Evolutionary conservation across 129 eudicot species (phyloP).

Genomic region (Lonicera japonica): DNA sequence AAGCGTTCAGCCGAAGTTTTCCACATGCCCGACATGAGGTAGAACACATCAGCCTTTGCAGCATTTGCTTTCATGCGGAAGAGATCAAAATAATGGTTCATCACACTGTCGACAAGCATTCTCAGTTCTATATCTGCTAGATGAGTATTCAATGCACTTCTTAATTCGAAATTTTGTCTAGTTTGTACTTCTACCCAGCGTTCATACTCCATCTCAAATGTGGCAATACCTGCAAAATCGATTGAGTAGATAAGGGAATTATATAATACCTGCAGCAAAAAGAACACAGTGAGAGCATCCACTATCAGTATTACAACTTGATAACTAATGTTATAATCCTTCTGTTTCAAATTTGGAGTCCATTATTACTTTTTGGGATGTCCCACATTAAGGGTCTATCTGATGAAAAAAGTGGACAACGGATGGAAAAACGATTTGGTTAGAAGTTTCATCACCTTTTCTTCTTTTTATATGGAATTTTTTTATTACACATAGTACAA

Average conservation of each 20-base stretch:
- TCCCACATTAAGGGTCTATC: background rate
- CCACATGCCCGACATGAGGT: slow-evolving; percentile 93
- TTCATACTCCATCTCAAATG: slow-evolving; percentile 62
- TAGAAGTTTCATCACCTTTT: too few species aligned
- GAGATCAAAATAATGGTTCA: slow-evolving; percentile 68
- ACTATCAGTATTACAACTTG: too few species aligned
- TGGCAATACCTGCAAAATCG: slow-evolving; percentile 47
- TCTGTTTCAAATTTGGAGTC: slow-evolving; percentile 33
- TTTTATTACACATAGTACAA: too few species aligned
- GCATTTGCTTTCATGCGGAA: slow-evolving; percentile 68
- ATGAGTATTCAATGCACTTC: slow-evolving; percentile 52
- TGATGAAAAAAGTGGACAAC: too few species aligned
- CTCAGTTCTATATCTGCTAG: slow-evolving; percentile 52
- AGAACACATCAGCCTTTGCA: slow-evolving; percentile 86
- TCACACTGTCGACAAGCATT: slow-evolving; percentile 36
- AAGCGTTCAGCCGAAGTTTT: slow-evolving; percentile 79
- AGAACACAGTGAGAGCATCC: too few species aligned
- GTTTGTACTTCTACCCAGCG: slow-evolving; percentile 83
- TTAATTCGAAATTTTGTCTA: slow-evolving; percentile 42
- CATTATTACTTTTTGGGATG: background rate
- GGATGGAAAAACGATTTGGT: too few species aligned
- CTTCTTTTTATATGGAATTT: too few species aligned
- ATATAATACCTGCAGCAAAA: background rate
- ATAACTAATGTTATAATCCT: slow-evolving; percentile 15
- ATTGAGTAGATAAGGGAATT: background rate